Conservation (phyloP, 2,329 filamentous ascomycete species). For the Dactylellina parvicollis region DNA sequence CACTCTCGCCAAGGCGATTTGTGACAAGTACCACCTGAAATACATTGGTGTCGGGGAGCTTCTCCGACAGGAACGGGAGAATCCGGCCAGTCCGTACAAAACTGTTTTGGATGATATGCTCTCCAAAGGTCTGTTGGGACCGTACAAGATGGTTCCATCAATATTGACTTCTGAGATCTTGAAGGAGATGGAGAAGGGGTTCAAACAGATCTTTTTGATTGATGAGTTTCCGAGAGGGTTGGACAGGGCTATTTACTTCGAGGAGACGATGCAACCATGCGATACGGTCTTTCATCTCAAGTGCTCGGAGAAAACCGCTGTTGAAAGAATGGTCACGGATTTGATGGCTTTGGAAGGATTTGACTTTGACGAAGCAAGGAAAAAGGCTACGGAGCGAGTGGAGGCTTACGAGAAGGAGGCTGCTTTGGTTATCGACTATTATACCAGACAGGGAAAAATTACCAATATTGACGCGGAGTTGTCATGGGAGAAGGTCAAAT, state of each 20-base stretch:
- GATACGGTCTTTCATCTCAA: constrained; percentile 22
- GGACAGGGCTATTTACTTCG: constrained; percentile 27
- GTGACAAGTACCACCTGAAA: constrained; percentile 20
- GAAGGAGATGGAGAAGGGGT: constrained; percentile 31
- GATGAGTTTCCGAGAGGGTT: constrained; percentile 36
- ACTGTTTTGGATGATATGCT: constrained; percentile 24
- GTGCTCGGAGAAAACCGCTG: constrained; percentile 11
- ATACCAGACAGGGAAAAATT: constrained; percentile 26
- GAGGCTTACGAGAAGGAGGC: constrained; percentile 14
- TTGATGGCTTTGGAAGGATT: background rate
- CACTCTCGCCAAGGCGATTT: constrained; percentile 20
- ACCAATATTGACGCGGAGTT: constrained; percentile 28
- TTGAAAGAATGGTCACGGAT: constrained; percentile 3
- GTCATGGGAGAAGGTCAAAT: background rate
- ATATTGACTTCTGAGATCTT: constrained; percentile 34
- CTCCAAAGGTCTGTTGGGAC: constrained; percentile 27
- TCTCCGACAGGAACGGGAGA: constrained; percentile 14
- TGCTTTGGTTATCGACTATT: constrained; percentile 17
- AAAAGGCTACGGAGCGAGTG: background rate
- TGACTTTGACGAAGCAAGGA: background rate
- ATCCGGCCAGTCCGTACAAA: constrained; percentile 20
- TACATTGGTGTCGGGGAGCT: constrained; percentile 35
- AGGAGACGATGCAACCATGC: constrained; percentile 29
- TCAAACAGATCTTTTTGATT: constrained; percentile 34
- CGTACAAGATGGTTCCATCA: constrained; percentile 42